These are phyloP conservation scores for Arabidopsis lyrata DNA, from an alignment of 441 rosid genomes.

Conservation along the genomic window DNA sequence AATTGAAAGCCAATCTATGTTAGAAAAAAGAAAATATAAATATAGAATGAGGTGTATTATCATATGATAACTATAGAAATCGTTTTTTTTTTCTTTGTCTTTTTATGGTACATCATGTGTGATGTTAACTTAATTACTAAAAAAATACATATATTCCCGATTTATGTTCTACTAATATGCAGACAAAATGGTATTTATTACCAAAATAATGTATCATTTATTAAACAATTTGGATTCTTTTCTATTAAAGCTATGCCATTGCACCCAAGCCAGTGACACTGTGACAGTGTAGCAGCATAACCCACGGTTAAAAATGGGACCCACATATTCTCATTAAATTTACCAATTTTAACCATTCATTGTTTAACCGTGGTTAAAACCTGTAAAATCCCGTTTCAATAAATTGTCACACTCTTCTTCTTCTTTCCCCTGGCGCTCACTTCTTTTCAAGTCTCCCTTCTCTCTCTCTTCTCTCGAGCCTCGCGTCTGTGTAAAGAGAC, in stretches of 20 bases:
- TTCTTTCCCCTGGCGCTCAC: slow-evolving; percentile 64
- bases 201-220: neutral
- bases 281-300: neutral
- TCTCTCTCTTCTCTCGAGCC: slow-evolving; percentile 52
- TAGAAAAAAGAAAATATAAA: neutral
- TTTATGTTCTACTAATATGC: neutral
- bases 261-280: neutral
- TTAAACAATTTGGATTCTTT: neutral
- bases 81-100: neutral
- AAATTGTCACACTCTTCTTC: slow-evolving; percentile 45
- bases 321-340: slow-evolving; percentile 31
- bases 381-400: slow-evolving; percentile 38
- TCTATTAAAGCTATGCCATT: neutral
- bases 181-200: neutral
- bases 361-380: slow-evolving; percentile 35
- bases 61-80: neutral
- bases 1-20: neutral
- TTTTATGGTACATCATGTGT: neutral
- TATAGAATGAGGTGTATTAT: neutral
- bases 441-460: slow-evolving; percentile 52
- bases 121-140: neutral
- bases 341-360: slow-evolving; percentile 33
- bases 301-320: slow-evolving; percentile 22
- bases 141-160: neutral
- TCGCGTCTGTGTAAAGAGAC: slow-evolving; percentile 43